Base-by-base conservation (phyloP, 2,329 filamentous ascomycete species). In the Ceratocystis albifundus region DNA sequence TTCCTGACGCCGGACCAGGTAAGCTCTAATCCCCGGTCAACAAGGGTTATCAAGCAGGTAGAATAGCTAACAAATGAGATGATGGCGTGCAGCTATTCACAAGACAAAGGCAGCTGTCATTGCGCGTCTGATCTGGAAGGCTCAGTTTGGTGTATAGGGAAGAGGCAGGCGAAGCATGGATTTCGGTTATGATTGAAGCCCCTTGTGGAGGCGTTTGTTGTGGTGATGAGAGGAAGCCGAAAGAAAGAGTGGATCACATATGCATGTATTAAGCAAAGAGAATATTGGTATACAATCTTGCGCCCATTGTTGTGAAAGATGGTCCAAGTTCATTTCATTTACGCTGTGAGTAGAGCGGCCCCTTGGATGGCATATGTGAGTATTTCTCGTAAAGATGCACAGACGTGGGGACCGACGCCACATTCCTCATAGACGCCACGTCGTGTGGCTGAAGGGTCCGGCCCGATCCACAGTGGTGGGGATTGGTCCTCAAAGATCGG, bases 1-100 rank as follows among this genome's bases (percentile, higher is more conserved):
- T 61, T 22, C 32, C 36, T 7, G 28, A 48, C 36, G 28, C 50
- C 8, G 64, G 64, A 1, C 64, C 64, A 61, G 57, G 64, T 65
- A 62, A 65, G 64, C 55, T 17, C 28, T 17, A 10, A 50, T 32
- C 8, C 3, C 6, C 28, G 10, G 22, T 2, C 48, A 25, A 25
- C 2, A 25, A 28, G 17, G 17, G 55, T 17, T 32, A n/a, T 41
- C 12, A 4, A n/a, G n/a, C 4, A 10, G 8, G 28, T 3, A 15
- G n/a, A 30, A 36, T 17, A 17, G 12, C 25, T 59, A 32, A 59
- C 55, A 32, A 8, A 20, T 36, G 28, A 25, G 50, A 2, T 12
- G n/a, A 25, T 4, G 25, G 22, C 2, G n/a, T 59, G 6, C n/a
- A 59, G 55, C 10, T 20, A 25, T 59, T 36, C 55, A 59, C 55